Percentiles rank a stretch among this genome's conserved stretches.
Conservation (phyloP, 2,329 filamentous ascomycete species). For the Epichloe gansuensis region DNA sequence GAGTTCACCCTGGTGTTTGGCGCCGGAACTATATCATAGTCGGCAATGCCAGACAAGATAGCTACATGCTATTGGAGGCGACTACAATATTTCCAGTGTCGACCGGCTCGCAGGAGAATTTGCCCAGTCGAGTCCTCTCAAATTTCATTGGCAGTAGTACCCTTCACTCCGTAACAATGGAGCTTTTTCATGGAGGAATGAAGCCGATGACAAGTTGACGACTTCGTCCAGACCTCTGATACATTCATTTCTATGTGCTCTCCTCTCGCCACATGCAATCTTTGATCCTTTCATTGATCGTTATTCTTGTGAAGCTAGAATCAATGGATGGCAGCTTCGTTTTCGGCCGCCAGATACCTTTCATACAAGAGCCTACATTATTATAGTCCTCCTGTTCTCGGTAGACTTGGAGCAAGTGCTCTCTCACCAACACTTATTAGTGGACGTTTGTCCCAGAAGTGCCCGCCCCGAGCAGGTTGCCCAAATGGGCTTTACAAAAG, state of each 20-base stretch:
- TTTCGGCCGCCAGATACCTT: not conserved
- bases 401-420: not conserved
- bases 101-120: not conserved
- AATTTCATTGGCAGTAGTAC: no score
- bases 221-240: not conserved
- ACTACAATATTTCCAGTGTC: not conserved
- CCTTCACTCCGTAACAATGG: no score
- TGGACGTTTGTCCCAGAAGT: not conserved
- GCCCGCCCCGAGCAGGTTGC: slow-evolving; percentile 7
- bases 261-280: not conserved
- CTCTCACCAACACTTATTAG: not conserved
- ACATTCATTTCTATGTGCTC: not conserved
- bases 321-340: not conserved
- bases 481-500: slow-evolving; percentile 15
- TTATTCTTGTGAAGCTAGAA: not conserved
- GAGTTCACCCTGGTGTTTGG: not conserved
- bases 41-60: not conserved
- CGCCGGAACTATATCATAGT: not conserved
- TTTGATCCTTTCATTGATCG: not conserved
- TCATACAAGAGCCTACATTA: not conserved
- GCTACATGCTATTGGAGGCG: not conserved
- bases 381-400: not conserved
- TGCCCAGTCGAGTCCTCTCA: not conserved
- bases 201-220: not conserved
- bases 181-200: not conserved